Evolutionary conservation across 2,329 filamentous ascomycete species (phyloP).

Genomic region (Beauveria scarabaeidicola): DNA sequence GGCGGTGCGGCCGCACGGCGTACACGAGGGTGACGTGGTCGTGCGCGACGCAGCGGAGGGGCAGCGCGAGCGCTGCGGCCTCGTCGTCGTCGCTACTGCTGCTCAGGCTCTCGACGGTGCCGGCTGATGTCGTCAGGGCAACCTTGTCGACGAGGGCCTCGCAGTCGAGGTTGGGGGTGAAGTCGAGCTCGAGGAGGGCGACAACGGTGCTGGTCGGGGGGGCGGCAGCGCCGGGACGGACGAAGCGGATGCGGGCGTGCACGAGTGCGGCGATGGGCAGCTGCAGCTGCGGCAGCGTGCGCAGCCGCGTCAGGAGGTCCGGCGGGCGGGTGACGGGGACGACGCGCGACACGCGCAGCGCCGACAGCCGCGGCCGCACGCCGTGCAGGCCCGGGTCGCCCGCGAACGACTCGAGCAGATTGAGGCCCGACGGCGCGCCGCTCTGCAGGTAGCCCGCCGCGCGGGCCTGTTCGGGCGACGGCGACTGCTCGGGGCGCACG

Average conservation of each 20-base stretch:
- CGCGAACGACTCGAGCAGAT: conserved; percentile 67
- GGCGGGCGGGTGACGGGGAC: conserved; percentile 56
- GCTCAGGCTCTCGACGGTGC: conserved; percentile 46
- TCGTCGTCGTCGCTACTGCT: conserved; percentile 14
- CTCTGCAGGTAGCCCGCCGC: conserved; percentile 60
- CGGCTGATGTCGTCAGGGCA: conserved; percentile 47
- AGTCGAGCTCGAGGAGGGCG: conserved; percentile 65
- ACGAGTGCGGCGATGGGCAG: conserved; percentile 60
- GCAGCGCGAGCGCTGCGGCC: conserved; percentile 39
- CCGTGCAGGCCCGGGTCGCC: conserved; percentile 55
- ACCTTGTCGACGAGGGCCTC: conserved; percentile 55
- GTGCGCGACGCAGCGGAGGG: conserved; percentile 56
- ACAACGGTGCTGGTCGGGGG: conserved; percentile 55
- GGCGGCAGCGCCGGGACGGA: conserved; percentile 48
- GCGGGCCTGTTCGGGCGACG: conserved; percentile 17
- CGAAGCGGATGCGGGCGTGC: conserved; percentile 66
- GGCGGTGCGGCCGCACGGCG: conserved; percentile 31
- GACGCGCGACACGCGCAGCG: conserved; percentile 65
- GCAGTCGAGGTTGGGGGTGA: conserved; percentile 61
- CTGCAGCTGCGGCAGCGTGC: conserved; percentile 52
- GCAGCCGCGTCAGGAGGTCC: conserved; percentile 55
- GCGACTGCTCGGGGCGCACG: conserved; percentile 40
- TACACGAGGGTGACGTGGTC: conserved; percentile 50
- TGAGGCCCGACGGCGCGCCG: conserved; percentile 60
- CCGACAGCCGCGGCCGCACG: conserved; percentile 59